A percentile compares a stretch with the other conserved stretches of the same genome.
phyloP scores from a whole-genome alignment of 1,284 basidiomycete genomes.

The Sporisorium reilianum region DNA sequence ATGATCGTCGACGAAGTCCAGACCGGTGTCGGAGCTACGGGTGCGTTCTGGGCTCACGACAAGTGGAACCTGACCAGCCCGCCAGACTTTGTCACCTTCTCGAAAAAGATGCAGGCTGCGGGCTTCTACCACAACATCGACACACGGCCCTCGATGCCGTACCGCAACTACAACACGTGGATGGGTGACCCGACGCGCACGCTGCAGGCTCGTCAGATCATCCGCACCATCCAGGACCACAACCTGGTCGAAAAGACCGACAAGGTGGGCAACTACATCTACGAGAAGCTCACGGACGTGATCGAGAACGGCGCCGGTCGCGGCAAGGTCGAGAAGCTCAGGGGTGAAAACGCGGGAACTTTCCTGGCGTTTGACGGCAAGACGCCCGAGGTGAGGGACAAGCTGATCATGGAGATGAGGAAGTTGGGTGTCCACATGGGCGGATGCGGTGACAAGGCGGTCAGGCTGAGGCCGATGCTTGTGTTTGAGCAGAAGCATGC shows the following conservation, averaged over 20 bases:
- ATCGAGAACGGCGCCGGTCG: constrained; percentile 42
- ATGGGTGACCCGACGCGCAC: constrained; percentile 73
- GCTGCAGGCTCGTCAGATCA: constrained; percentile 73
- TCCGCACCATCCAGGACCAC: constrained; percentile 71
- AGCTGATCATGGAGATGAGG: constrained; percentile 71
- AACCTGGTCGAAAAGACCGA: constrained; percentile 70
- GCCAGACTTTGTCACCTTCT: constrained; percentile 74
- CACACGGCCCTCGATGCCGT: constrained; percentile 72
- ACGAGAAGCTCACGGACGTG: constrained; percentile 65
- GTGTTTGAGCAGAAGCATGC: constrained; percentile 72
- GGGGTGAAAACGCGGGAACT: constrained; percentile 72
- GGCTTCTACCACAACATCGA: constrained; percentile 73
- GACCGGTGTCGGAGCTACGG: constrained; percentile 74
- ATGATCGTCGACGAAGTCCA: constrained; percentile 74
- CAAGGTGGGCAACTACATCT: constrained; percentile 69
- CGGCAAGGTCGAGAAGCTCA: constrained; percentile 69
- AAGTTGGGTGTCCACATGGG: constrained; percentile 71
- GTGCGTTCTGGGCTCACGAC: constrained; percentile 75
- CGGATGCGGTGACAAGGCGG: constrained; percentile 69
- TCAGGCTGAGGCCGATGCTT: constrained; percentile 72
- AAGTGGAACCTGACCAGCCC: constrained; percentile 72
- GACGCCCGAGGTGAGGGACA: constrained; percentile 70
- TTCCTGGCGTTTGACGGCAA: constrained; percentile 73
- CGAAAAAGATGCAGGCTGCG: constrained; percentile 69
- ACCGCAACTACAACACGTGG: constrained; percentile 72